phyloP scores from a whole-genome alignment of 305 asterid species.

The Ilex paraguariensis region DNA sequence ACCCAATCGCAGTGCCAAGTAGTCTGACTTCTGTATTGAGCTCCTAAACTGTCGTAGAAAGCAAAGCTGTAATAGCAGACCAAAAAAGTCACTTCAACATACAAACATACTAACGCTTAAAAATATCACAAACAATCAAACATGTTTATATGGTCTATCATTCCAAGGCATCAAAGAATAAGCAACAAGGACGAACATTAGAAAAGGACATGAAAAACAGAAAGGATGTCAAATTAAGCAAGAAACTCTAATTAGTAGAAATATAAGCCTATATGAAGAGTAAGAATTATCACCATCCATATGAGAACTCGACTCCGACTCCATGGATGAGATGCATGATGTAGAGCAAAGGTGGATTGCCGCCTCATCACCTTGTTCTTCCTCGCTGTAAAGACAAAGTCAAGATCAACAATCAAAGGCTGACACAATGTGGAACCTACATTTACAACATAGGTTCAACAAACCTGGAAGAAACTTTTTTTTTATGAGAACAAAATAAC shows the following conservation, averaged over 20 bases:
- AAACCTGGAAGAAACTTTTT: too few relatives aligned
- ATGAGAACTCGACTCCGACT: constrained; percentile 70
- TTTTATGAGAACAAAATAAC: too few relatives aligned
- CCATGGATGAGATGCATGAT: constrained; percentile 96
- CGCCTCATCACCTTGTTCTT: constrained; percentile 78
- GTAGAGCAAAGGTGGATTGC: constrained; percentile 72
- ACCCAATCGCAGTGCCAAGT: constrained; percentile 79
- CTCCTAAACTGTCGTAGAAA: constrained; percentile 74
- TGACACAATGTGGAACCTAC: background rate
- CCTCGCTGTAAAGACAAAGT: constrained; percentile 18
- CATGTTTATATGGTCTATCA: background rate
- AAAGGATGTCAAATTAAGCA: too few relatives aligned
- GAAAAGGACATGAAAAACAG: too few relatives aligned
- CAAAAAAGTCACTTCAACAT: background rate
- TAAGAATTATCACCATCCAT: constrained; percentile 64
- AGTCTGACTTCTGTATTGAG: constrained; percentile 69
- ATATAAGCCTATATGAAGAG: background rate
- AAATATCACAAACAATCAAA: background rate
- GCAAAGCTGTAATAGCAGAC: constrained; percentile 63
- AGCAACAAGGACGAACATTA: too few relatives aligned
- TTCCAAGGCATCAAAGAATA: too few relatives aligned
- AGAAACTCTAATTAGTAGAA: too few relatives aligned
- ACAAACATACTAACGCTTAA: background rate
- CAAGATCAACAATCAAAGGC: background rate
- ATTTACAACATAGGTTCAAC: too few relatives aligned